Conservation (phyloP, 257 asterid genomes). For the Primulina eburnea region DNA sequence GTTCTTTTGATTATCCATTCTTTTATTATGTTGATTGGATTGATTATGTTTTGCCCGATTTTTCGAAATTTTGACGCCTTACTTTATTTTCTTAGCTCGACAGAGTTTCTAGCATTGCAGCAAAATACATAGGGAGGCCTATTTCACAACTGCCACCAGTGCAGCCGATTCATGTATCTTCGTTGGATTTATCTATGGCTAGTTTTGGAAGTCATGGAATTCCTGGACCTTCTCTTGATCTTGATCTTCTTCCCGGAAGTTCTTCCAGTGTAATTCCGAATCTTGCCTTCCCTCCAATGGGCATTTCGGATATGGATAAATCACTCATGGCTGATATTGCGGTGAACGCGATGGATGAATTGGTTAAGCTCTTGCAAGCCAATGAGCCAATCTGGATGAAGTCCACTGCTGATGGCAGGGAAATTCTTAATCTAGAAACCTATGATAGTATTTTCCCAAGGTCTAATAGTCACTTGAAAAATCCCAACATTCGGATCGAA, state of each 20-base stretch:
- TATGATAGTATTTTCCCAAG: constrained; percentile 69
- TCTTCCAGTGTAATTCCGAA: constrained; percentile 33
- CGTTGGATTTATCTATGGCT: constrained; percentile 80
- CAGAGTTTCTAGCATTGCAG: constrained; percentile 86
- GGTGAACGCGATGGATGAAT: constrained; percentile 73
- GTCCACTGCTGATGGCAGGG: constrained; percentile 51
- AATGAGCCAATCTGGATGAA: constrained; percentile 84
- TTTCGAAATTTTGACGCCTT: constrained; percentile 1
- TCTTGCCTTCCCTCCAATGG: constrained; percentile 40
- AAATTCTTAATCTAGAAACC: constrained; percentile 57
- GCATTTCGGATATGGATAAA: constrained; percentile 70
- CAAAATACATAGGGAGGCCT: constrained; percentile 94
- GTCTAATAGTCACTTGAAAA: constrained; percentile 55
- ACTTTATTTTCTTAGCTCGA: constrained; percentile 51
- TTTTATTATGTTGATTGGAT: neutral
- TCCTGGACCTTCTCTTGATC: constrained; percentile 77
- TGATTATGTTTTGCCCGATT: neutral
- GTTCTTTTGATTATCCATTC: constrained; percentile 22
- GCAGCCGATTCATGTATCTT: constrained; percentile 80
- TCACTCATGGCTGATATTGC: constrained; percentile 84
- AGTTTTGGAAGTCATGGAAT: constrained; percentile 57
- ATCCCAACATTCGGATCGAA: constrained; percentile 57
- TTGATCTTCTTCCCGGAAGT: constrained; percentile 78
- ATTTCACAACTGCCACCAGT: constrained; percentile 88
- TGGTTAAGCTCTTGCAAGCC: constrained; percentile 67